These are phyloP conservation scores for Cladosporium sp. DNA, from an alignment of 2,329 filamentous ascomycete species.

Conservation along the genomic window DNA sequence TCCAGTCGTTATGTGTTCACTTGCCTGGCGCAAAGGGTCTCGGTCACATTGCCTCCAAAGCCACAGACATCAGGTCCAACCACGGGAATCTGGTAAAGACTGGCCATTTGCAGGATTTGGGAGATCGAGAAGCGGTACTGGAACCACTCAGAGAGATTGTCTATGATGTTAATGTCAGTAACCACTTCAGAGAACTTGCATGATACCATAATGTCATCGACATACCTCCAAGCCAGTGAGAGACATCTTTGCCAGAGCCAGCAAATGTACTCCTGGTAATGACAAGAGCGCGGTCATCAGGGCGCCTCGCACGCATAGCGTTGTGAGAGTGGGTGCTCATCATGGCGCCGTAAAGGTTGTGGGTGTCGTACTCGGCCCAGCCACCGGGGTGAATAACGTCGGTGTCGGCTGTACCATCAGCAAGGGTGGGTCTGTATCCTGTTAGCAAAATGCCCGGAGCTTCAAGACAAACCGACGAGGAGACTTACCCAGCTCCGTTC, in stretches of 20 bases:
- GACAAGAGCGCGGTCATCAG: constrained; percentile 63
- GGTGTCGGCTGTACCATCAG: constrained; percentile 57
- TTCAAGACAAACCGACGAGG: neutral
- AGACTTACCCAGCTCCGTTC: constrained; percentile 51
- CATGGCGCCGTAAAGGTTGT: constrained; percentile 73
- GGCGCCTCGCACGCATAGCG: constrained; percentile 66
- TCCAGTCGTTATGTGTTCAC: neutral
- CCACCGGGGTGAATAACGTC: constrained; percentile 68
- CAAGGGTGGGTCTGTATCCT: constrained; percentile 12
- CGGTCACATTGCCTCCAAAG: constrained; percentile 60
- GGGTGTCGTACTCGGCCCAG: constrained; percentile 68
- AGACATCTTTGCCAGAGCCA: constrained; percentile 23
- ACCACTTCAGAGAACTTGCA: neutral
- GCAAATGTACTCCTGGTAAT: constrained; percentile 64
- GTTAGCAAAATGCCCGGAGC: neutral
- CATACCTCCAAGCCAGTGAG: constrained; percentile 23
- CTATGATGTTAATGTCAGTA: neutral
- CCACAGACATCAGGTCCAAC: constrained; percentile 46
- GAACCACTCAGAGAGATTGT: constrained; percentile 23
- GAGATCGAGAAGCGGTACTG: constrained; percentile 23
- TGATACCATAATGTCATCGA: neutral
- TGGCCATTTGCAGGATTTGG: constrained; percentile 23
- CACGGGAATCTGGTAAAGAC: constrained; percentile 36
- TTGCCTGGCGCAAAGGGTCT: constrained; percentile 42
- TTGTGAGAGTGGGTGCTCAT: constrained; percentile 66